Evolutionary conservation across 2,329 filamentous ascomycete genomes (phyloP), one percentile per base, ranked within the genome.

Genomic region (Leptodontidium sp.): DNA sequence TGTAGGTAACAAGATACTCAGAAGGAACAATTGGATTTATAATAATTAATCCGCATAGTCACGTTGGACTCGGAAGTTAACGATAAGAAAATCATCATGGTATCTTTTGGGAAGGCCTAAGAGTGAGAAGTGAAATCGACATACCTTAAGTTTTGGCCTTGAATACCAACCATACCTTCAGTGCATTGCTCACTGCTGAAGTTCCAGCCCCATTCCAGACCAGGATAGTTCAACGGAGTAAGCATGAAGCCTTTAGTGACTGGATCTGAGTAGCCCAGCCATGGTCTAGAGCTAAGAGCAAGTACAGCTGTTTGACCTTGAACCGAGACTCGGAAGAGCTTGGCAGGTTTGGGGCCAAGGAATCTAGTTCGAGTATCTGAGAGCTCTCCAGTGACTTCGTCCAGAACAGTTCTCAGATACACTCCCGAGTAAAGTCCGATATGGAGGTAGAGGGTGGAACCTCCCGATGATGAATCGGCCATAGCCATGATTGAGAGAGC

Each of bases 351-450:
- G 0, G 94, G 92, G 0, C 97, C 97, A 9, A 99, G 84, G 81
- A 99, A 99, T 67, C 97, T 94, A 70, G 96, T 96, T 57, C 96
- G 87, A 0, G 95, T 98, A 78, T 99, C 95, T 1, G 94, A 97
- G 45, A 99, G 85, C 78, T 99, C 96, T 68, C 97, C 97, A 2
- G 94, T 98, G 50, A 97, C 88, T 78, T 98, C 97, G 76, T 99
- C 96, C 17, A 99, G 84, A 6, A 98, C 93, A 0, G 96, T 98
- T 55, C 97, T 90, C 29, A 99, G 88, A 78, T 99, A 99, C 12
- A 99, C 94, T 66, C 97, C 96, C 38, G 94, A 98, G 78, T 96
- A 91, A 1, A 99, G 87, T 66, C 96, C 97, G 70, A 99, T 98
- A 76, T 99, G 96, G 5, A 99, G 87, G 78, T 97, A 98, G 4